These are phyloP conservation scores for Lavandula angustifolia DNA, from an alignment of 257 asterid genomes.

Conservation along the genomic window DNA sequence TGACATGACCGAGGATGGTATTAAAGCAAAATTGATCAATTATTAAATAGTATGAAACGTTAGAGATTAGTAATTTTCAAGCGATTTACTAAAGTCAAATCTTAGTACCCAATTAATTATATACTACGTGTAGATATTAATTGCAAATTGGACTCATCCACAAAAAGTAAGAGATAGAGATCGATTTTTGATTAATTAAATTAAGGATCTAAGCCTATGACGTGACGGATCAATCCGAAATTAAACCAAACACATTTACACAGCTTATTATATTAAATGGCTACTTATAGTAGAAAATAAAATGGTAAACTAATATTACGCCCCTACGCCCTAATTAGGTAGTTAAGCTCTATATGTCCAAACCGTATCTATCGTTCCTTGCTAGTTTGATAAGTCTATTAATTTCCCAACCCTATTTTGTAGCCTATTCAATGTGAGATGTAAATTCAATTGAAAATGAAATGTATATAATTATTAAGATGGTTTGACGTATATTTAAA, in stretches of 20 bases:
- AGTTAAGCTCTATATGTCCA: constrained; percentile 38
- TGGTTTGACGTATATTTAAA: constrained; percentile 4
- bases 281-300: constrained; percentile 17
- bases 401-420: constrained; percentile 32
- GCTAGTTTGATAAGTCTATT: constrained; percentile 25
- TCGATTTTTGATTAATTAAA: neutral
- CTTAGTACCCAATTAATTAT: constrained; percentile 21
- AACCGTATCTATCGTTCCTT: constrained; percentile 20
- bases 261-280: constrained; percentile 1
- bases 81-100: constrained; percentile 26
- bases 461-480: neutral
- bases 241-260: constrained; percentile 5
- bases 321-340: constrained; percentile 29
- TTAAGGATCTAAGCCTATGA: constrained; percentile 25
- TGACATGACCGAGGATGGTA: neutral
- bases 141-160: constrained; percentile 4
- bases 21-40: constrained; percentile 11
- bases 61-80: constrained; percentile 1
- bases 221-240: neutral
- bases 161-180: constrained; percentile 9
- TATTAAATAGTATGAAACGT: constrained; percentile 25
- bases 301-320: constrained; percentile 25
- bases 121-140: neutral
- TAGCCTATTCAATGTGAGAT: constrained; percentile 8
- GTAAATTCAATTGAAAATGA: neutral